These are phyloP conservation scores for Pseudogymnoascus sp. DNA, from an alignment of 2,329 filamentous ascomycete species.

Conservation along the genomic window DNA sequence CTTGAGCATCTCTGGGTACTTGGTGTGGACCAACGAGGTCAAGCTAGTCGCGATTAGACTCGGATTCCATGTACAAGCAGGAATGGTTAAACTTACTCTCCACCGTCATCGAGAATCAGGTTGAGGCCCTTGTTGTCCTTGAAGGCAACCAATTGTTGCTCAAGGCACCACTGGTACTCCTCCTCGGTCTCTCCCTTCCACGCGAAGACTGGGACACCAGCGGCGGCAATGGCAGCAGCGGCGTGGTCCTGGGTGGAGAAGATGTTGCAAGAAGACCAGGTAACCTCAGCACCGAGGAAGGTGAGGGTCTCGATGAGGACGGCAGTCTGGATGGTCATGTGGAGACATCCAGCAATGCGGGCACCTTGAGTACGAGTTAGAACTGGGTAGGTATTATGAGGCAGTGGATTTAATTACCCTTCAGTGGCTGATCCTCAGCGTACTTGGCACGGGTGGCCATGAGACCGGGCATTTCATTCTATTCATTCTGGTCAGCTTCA, in stretches of 20 bases:
- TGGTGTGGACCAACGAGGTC: slow-evolving; percentile 90
- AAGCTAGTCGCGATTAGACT: slow-evolving; percentile 38
- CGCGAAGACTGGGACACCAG: slow-evolving; percentile 78
- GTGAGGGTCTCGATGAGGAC: slow-evolving; percentile 98
- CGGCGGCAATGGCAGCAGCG: slow-evolving; percentile 90
- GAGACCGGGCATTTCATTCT: slow-evolving; percentile 90
- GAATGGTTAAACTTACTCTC: slow-evolving; percentile 46
- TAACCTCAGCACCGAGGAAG: slow-evolving; percentile 92
- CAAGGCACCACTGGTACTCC: slow-evolving; percentile 99
- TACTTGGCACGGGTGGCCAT: slow-evolving; percentile 94
- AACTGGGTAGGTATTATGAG: slow-evolving; percentile 16
- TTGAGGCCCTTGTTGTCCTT: slow-evolving; percentile 95
- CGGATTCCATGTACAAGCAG: not conserved
- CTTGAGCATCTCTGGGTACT: slow-evolving; percentile 98
- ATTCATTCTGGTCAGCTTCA: not conserved
- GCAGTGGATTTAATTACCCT: slow-evolving; percentile 36
- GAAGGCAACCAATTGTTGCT: slow-evolving; percentile 96
- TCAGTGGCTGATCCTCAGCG: slow-evolving; percentile 83
- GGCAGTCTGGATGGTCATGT: slow-evolving; percentile 99
- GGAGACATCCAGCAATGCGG: slow-evolving; percentile 93
- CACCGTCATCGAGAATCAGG: slow-evolving; percentile 97
- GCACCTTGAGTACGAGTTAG: slow-evolving; percentile 43
- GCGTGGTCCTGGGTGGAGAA: slow-evolving; percentile 99
- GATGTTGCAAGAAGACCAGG: slow-evolving; percentile 99
- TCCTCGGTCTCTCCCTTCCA: slow-evolving; percentile 90